Evolutionary conservation across 495 filamentous ascomycete genomes (phyloP), one percentile per base, ranked within the genome.

Genomic region (Penicillium silybi): DNA sequence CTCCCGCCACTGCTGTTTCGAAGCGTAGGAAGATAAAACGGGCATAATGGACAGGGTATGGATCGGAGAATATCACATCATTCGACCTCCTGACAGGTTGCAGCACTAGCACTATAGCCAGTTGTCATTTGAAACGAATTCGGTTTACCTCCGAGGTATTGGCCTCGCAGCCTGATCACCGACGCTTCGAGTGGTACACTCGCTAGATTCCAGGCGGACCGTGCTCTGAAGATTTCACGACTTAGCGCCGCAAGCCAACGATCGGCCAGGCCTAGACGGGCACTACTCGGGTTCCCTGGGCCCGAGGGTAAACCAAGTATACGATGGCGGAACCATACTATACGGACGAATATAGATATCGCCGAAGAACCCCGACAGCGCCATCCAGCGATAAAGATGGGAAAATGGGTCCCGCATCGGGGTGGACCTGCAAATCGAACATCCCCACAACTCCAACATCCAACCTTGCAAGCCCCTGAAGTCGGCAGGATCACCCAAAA

Each of bases 1-100:
- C 56, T 62, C 51, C 62, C 62, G 62, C 34, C 52, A 57, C 23
- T 41, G 39, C 42, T 29, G 37, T 29, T 52, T 52, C 40, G 49
- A 47, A 46, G 47, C 39, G 41, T 42, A 32, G 15, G 25, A 41
- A 40, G 40, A 50, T 57, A 45, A 50, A 50, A 25, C 38, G 20
- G 15, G 7, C 26, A 40, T 40, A 26, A n/a, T 23, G 4, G 25
- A 20, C 20, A 40, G 46, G 4, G 10, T 39, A 27, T 40, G 9
- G 46, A 35, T 48, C 23, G 29, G 18, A 37, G 13, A 42, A 38
- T 19, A 54, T 43, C 52, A 35, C 40, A 32, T 43, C 42, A 48
- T 48, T 22, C 38, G 37, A 32, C 44, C 52, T 48, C 45, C 45
- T 54, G 52, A 54, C 40, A 39, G 29, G 37, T 39, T 48, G 52